Evolutionary conservation across 257 asterid genomes (phyloP).

Genomic region (Fraxinus americana): DNA sequence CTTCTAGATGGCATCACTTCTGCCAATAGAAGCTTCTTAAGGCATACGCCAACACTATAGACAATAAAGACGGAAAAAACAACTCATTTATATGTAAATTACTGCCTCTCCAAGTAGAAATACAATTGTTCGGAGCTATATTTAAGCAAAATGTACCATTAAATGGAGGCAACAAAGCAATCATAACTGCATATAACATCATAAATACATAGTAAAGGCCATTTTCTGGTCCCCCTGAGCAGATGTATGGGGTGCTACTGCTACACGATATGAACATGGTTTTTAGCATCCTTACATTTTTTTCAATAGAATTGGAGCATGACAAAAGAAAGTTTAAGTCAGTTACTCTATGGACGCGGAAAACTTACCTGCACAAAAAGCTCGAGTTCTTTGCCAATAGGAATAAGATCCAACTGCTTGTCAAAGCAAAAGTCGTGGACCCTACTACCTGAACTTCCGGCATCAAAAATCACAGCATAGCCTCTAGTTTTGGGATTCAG

Average conservation of each 20-base stretch:
- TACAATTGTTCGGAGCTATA: background rate
- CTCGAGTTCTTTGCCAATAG: constrained; percentile 79
- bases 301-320: background rate
- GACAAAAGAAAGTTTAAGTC: background rate
- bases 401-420: constrained; percentile 68
- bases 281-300: too few relatives aligned
- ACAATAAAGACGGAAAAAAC: background rate
- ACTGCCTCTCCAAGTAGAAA: background rate
- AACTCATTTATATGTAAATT: background rate
- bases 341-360: background rate
- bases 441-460: constrained; percentile 93
- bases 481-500: constrained; percentile 41
- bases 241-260: too few relatives aligned
- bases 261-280: too few relatives aligned
- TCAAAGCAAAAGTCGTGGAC: constrained; percentile 86
- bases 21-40: background rate
- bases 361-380: constrained; percentile 62
- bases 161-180: background rate
- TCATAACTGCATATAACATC: background rate
- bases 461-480: constrained; percentile 87
- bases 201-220: background rate
- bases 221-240: too few relatives aligned
- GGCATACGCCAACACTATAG: background rate
- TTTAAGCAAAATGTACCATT: background rate
- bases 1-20: background rate